Conservation (phyloP, 2,329 filamentous ascomycete genomes). For the Atkinsonella hypoxylon region DNA sequence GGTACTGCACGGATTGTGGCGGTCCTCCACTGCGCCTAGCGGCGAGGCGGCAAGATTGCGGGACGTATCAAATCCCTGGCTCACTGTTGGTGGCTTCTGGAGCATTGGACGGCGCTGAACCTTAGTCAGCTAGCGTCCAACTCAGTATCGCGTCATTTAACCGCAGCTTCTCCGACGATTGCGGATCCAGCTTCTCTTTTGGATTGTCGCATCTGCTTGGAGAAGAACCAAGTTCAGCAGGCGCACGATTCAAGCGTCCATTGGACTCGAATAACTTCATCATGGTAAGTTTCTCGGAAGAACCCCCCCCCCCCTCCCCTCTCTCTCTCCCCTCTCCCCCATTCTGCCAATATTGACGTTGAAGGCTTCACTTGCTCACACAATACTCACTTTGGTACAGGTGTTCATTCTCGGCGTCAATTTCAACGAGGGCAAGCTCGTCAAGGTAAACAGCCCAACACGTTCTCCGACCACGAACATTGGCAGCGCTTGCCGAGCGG, state of each 20-base stretch:
- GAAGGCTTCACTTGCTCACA: background rate
- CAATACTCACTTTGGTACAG: conserved; percentile 26
- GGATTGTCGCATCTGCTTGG: background rate
- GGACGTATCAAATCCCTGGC: too few species aligned
- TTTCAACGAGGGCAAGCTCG: conserved; percentile 72
- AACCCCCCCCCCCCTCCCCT: too few species aligned
- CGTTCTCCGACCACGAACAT: background rate
- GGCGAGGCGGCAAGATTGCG: too few species aligned
- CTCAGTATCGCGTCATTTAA: conserved; percentile 4
- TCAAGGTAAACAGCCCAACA: conserved; percentile 48
- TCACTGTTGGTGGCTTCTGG: too few species aligned
- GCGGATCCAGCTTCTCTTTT: background rate
- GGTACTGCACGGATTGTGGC: background rate
- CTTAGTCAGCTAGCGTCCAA: background rate
- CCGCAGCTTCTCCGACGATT: conserved; percentile 17
- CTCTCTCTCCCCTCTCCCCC: too few species aligned
- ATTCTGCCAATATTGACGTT: background rate
- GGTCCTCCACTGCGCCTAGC: background rate
- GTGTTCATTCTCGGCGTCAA: conserved; percentile 79
- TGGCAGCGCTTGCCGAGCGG: background rate
- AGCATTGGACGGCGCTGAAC: background rate
- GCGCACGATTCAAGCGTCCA: background rate
- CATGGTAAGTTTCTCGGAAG: conserved; percentile 1
- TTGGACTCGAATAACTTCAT: background rate
- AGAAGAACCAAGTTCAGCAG: background rate